These are phyloP conservation scores for Yamadazyma olivae DNA, from an alignment of 805 yeast genomes.

Conservation along the genomic window DNA sequence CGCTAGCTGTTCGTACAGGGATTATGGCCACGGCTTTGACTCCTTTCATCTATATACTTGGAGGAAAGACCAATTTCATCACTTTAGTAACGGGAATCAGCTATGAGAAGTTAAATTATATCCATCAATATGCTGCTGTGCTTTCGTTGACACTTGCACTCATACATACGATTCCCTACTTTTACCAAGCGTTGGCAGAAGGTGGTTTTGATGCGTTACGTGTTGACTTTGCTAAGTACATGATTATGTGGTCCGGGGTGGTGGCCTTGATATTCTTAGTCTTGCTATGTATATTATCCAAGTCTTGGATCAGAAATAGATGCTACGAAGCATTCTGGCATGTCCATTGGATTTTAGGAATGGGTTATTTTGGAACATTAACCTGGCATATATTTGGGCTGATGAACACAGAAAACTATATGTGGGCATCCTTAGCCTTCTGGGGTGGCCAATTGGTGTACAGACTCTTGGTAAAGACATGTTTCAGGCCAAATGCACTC, in stretches of 20 bases:
- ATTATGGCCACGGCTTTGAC: conserved; percentile 47
- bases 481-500: conserved; percentile 41
- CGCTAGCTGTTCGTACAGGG: conserved; percentile 53
- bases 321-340: conserved; percentile 50
- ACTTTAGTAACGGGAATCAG: conserved; percentile 50
- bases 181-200: conserved; percentile 41
- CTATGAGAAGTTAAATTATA: conserved; percentile 51
- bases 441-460: conserved; percentile 50
- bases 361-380: conserved; percentile 46
- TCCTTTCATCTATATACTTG: conserved; percentile 48
- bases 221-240: conserved; percentile 15
- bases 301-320: conserved; percentile 34
- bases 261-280: conserved; percentile 47
- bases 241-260: conserved; percentile 37
- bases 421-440: conserved; percentile 50
- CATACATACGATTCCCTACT: conserved; percentile 52
- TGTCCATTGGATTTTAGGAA: conserved; percentile 51
- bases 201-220: conserved; percentile 41
- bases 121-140: conserved; percentile 49
- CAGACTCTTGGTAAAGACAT: conserved; percentile 44
- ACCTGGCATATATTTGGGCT: conserved; percentile 40
- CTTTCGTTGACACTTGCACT: conserved; percentile 40
- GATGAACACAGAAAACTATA: conserved; percentile 37
- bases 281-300: conserved; percentile 41
- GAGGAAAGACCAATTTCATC: conserved; percentile 53